Evolutionary conservation across 2,329 filamentous ascomycete species (phyloP).

Genomic region (Aplosporella prunicola): DNA sequence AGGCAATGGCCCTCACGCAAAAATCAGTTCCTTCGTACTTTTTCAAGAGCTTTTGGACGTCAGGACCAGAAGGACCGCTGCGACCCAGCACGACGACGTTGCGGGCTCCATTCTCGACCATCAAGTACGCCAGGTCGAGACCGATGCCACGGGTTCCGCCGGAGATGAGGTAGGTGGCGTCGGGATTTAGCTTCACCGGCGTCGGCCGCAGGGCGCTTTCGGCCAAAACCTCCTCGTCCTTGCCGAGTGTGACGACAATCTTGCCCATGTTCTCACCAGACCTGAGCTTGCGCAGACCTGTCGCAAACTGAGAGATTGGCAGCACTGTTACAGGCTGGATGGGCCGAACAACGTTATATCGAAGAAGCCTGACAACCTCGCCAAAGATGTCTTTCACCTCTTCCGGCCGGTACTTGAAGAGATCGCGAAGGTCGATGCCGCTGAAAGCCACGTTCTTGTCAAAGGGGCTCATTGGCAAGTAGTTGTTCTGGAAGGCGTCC

Average conservation of each 20-base stretch:
- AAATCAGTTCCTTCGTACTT: no score
- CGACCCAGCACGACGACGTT: slow-evolving; percentile 19
- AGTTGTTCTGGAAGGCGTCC: no score
- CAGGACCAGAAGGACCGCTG: neutral
- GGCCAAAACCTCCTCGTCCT: neutral
- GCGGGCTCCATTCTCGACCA: slow-evolving; percentile 19
- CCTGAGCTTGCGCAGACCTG: neutral
- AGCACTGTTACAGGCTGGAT: no score
- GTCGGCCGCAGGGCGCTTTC: neutral
- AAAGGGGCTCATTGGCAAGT: slow-evolving; percentile 19
- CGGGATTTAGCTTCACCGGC: slow-evolving; percentile 13
- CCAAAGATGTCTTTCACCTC: no score
- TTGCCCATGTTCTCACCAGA: neutral
- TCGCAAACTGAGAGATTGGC: neutral
- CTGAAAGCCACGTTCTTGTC: slow-evolving; percentile 1
- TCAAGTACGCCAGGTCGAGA: slow-evolving; percentile 19
- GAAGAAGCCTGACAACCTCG: no score
- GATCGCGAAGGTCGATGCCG: neutral
- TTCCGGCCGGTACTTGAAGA: no score
- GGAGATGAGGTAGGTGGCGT: slow-evolving; percentile 21
- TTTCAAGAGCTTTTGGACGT: no score
- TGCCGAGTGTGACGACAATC: neutral
- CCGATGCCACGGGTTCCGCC: slow-evolving; percentile 23
- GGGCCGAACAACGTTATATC: no score
- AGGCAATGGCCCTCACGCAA: slow-evolving; percentile 1